Percentiles rank a stretch among this genome's conserved stretches.
phyloP scores from a whole-genome alignment of 306 rosid genomes.

The Cicer bijugum region DNA sequence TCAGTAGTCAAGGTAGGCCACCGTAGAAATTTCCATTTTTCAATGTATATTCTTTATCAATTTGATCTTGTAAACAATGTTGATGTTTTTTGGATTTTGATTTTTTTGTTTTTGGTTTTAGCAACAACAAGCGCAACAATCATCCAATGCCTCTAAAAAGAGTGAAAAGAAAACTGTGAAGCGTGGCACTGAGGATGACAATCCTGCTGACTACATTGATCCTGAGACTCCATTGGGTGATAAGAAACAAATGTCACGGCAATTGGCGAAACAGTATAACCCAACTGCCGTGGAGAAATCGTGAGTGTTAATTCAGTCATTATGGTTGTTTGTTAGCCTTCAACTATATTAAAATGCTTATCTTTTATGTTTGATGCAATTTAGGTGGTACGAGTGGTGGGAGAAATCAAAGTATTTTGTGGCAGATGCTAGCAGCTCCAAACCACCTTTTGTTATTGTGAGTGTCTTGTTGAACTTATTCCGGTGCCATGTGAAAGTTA shows the following conservation, averaged over 20 bases:
- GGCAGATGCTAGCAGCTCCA: conserved; percentile 85
- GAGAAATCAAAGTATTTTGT: conserved; percentile 76
- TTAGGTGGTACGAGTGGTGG: conserved; percentile 98
- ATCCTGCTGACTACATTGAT: conserved; percentile 72
- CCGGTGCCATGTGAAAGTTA: conserved; percentile 10
- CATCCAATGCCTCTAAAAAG: conserved; percentile 65
- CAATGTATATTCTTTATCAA: neutral
- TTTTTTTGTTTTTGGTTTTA: conserved; percentile 22
- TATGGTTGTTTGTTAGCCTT: conserved; percentile 24
- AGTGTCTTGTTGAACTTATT: conserved; percentile 50
- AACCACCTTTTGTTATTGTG: conserved; percentile 85
- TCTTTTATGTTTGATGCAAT: conserved; percentile 41
- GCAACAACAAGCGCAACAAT: conserved; percentile 86
- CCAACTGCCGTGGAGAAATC: conserved; percentile 82
- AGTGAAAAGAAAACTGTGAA: conserved; percentile 74
- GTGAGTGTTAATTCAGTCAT: conserved; percentile 55
- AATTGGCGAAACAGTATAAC: conserved; percentile 81
- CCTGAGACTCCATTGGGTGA: conserved; percentile 76
- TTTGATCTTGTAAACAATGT: conserved; percentile 21
- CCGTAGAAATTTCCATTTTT: neutral
- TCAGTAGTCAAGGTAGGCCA: no score
- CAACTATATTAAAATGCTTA: conserved; percentile 18
- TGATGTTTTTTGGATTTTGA: neutral
- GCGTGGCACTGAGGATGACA: conserved; percentile 73
- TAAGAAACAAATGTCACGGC: conserved; percentile 73